A percentile compares a stretch with the other conserved stretches of the same genome.
Evolutionary conservation across 2,329 filamentous ascomycete genomes (phyloP).

Genomic region (Clarireedia paspali): DNA sequence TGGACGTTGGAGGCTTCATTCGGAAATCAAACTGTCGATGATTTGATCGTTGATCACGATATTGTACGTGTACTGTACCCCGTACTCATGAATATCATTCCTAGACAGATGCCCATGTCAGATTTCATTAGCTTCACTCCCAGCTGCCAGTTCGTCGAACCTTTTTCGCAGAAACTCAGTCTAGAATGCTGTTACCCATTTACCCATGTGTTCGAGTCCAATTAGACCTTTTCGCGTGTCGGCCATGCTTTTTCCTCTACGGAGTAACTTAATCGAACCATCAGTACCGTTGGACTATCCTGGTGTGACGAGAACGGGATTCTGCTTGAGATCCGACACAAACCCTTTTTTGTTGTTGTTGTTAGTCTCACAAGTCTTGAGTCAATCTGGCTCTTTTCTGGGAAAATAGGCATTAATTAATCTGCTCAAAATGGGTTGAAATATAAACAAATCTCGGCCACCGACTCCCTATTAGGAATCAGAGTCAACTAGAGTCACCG

Average conservation of each 20-base stretch:
- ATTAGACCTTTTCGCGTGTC: slow-evolving; percentile 1
- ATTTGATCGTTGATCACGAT: not conserved
- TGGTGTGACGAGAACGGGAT: slow-evolving; percentile 8
- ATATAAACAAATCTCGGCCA: slow-evolving; percentile 4
- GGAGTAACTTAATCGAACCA: not conserved
- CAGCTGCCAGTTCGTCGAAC: not conserved
- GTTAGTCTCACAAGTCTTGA: not conserved
- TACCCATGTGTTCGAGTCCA: slow-evolving; percentile 2
- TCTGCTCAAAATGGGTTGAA: not conserved
- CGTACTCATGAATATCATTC: no score
- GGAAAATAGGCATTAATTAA: not conserved
- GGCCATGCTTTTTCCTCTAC: slow-evolving; percentile 3
- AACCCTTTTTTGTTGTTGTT: not conserved
- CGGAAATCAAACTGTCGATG: not conserved
- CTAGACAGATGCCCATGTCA: no score
- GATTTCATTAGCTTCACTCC: not conserved
- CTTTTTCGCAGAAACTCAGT: not conserved
- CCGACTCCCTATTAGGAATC: slow-evolving; percentile 2
- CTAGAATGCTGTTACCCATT: slow-evolving; percentile 9
- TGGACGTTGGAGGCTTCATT: not conserved
- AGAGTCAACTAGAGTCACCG: not conserved
- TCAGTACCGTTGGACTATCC: slow-evolving; percentile 6
- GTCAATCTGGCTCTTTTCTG: not conserved
- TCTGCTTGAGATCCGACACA: slow-evolving; percentile 3
- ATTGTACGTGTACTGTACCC: no score